Base-by-base conservation (phyloP, 306 rosid species). In the Castanea mollissima region DNA sequence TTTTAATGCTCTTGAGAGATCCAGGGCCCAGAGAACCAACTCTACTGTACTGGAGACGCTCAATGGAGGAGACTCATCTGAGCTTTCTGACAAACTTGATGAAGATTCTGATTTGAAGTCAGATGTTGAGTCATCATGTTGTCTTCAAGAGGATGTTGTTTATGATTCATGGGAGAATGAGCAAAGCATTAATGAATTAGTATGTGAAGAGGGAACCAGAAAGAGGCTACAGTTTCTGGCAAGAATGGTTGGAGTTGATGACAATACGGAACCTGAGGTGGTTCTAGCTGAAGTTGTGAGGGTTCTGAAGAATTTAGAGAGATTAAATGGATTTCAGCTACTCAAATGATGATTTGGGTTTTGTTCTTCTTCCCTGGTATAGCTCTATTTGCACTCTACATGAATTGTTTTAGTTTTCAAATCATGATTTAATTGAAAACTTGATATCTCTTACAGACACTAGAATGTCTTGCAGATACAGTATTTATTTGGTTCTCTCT, bases 231-330 rank as follows among this genome's bases (percentile, higher is more conserved):
- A 86, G 70, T 19, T 76, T 18, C 62, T 86, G 85, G 86, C 84
- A 76, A 75, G 80, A 59, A 73, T 82, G 86, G 89, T 86, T 76
- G 86, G 86, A 79, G 63, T 82, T 79, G 73, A 76, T 20, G 74
- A 73, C 55, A n/a, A 58, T 34, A 41, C 46, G 8, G 84, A 82
- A n/a, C 89, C 84, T 20, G 76, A 25, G 3, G 23, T 46, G 74
- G 85, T 85, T 77, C 73, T 87, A 20, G 69, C 74, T 71, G 82
- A 82, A 80, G 91, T 87, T 3, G 88, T 77, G 69, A 79, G 46
- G 46, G 46, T 41, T 41, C 46, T 41, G 46, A 41, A 41, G 46
- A 2, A 41, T 8, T 41, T 41, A 8, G 46, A 41, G 46, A 41
- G 12, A 41, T 41, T 41, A 41, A 41, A 2, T 41, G 46, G 46